Evolutionary conservation across 176 grass and related monocot genomes (phyloP).

Genomic region (Areca catechu): DNA sequence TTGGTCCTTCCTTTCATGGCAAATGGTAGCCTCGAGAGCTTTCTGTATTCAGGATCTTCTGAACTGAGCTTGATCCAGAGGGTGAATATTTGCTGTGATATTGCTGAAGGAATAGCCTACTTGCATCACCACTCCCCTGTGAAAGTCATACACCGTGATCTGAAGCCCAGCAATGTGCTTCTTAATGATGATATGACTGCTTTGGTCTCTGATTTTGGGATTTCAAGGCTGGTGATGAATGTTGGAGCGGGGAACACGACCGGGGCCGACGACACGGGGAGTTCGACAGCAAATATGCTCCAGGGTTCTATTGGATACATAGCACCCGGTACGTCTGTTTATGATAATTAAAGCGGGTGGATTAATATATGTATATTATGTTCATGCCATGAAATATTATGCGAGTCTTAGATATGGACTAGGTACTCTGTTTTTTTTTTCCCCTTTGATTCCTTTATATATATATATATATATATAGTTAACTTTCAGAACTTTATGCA

Average conservation of each 20-base stretch:
- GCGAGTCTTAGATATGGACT: no score
- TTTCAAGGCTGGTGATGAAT: constrained; percentile 50
- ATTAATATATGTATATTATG: no score
- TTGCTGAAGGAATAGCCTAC: constrained; percentile 32
- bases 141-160: constrained; percentile 38
- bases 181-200: constrained; percentile 44
- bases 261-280: constrained; percentile 85
- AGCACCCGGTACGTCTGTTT: no score
- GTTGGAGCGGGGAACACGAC: constrained; percentile 89
- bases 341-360: no score
- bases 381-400: no score
- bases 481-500: no score
- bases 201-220: constrained; percentile 37
- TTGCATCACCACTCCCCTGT: constrained; percentile 39
- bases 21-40: constrained; percentile 80
- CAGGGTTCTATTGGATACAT: no score
- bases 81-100: constrained; percentile 29
- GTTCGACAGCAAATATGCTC: constrained; percentile 1
- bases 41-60: constrained; percentile 37
- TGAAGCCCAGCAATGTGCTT: constrained; percentile 53
- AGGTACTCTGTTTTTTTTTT: no score
- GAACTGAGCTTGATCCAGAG: constrained; percentile 56
- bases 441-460: no score
- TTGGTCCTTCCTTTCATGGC: constrained; percentile 94
- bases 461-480: no score